Percentiles rank a stretch among this genome's conserved stretches.
Conservation (phyloP, 345 rosid genomes). For the Raphanus raphanistrum region DNA sequence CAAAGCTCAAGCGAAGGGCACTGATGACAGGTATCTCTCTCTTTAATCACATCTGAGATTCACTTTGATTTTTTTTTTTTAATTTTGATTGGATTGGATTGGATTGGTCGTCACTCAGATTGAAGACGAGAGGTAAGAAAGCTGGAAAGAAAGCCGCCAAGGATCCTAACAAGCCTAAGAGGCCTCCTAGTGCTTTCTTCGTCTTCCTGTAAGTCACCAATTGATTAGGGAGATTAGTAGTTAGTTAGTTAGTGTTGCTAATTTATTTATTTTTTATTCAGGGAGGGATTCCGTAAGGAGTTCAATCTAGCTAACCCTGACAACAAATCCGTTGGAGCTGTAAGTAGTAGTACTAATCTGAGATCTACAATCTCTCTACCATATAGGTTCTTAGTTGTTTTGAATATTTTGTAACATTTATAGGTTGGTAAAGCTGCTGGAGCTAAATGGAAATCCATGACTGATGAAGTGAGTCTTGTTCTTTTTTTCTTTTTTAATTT, state of each 20-base stretch:
- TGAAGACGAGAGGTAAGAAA: slow-evolving; percentile 51
- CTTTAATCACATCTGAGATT: slow-evolving; percentile 5
- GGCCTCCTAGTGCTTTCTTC: slow-evolving; percentile 78
- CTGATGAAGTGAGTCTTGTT: slow-evolving; percentile 51
- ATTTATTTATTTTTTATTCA: not conserved
- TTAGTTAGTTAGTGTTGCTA: too few species aligned
- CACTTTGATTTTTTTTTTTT: not conserved
- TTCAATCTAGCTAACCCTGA: slow-evolving; percentile 69
- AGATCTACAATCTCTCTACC: not conserved
- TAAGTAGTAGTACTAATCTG: slow-evolving; percentile 34
- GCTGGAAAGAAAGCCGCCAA: slow-evolving; percentile 53
- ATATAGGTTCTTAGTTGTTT: slow-evolving; percentile 10
- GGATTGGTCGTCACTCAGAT: slow-evolving; percentile 32
- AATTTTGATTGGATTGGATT: not conserved
- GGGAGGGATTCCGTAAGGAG: slow-evolving; percentile 73
- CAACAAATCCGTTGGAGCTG: slow-evolving; percentile 75
- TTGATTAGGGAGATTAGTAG: not conserved
- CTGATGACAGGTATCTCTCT: slow-evolving; percentile 46
- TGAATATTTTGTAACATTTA: not conserved
- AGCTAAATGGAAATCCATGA: slow-evolving; percentile 66
- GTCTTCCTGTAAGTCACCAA: slow-evolving; percentile 56
- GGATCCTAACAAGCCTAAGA: slow-evolving; percentile 84
- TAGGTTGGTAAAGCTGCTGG: slow-evolving; percentile 90
- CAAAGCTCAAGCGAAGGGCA: slow-evolving; percentile 40
- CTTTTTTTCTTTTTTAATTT: not conserved